phyloP scores from a whole-genome alignment of 805 yeast species.

The Cyberlindnera petersonii region DNA sequence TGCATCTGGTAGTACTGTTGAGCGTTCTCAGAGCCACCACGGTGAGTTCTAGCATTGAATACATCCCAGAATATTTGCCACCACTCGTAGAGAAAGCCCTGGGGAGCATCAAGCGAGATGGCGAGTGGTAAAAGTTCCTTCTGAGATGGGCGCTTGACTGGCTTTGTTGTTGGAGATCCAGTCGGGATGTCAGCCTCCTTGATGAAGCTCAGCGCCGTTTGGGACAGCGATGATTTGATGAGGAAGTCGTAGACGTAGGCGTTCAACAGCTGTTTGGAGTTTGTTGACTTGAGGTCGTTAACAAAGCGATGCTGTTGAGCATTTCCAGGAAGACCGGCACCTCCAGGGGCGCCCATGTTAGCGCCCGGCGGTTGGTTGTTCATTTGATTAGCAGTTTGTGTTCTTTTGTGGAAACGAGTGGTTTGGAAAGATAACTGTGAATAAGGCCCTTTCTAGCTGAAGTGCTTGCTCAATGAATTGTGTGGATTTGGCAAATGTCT shows the following conservation, averaged over 20 bases:
- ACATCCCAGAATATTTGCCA: constrained; percentile 97
- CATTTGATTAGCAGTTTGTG: constrained; percentile 1
- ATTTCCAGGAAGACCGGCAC: constrained; percentile 3
- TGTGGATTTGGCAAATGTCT: too few relatives aligned
- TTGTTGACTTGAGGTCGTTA: constrained; percentile 26
- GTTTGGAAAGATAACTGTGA: too few relatives aligned
- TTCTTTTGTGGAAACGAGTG: neutral
- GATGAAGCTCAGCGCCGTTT: constrained; percentile 70
- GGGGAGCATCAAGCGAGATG: constrained; percentile 75
- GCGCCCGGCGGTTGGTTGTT: constrained; percentile 8
- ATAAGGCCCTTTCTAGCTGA: too few relatives aligned
- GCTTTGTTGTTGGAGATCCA: constrained; percentile 19
- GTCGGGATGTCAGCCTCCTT: constrained; percentile 66
- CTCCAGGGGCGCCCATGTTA: constrained; percentile 8
- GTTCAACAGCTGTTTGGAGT: constrained; percentile 55
- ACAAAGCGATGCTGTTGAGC: constrained; percentile 15
- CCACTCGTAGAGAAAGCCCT: constrained; percentile 89
- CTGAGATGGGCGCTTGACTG: constrained; percentile 24
- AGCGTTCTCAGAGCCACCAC: constrained; percentile 60
- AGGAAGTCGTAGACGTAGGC: constrained; percentile 86
- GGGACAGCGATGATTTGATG: constrained; percentile 63
- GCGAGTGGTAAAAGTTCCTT: constrained; percentile 46
- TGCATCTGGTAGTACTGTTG: constrained; percentile 68
- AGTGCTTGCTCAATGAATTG: too few relatives aligned
- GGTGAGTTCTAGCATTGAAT: constrained; percentile 72